Evolutionary conservation across 306 rosid genomes (phyloP).

Genomic region (Luffa acutangula): DNA sequence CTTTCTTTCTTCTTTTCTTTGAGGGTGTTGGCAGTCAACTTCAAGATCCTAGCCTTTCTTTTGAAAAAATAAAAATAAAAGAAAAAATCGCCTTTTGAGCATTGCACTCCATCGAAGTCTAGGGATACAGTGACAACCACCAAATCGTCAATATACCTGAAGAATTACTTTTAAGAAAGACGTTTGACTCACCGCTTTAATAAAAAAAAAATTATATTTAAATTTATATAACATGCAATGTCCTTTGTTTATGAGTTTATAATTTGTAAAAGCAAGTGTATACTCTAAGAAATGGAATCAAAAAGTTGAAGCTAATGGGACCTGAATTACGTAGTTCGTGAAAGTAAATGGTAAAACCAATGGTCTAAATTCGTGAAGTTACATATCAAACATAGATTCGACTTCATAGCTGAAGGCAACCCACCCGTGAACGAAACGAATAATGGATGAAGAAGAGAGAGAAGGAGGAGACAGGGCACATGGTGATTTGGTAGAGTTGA

Average conservation of each 20-base stretch:
- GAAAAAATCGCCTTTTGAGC: neutral
- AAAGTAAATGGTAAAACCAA: neutral
- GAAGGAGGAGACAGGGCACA: neutral
- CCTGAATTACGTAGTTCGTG: too few relatives aligned
- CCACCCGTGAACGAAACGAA: too few relatives aligned
- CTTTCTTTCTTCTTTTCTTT: conserved; percentile 1
- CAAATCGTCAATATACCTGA: neutral
- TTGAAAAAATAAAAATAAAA: neutral
- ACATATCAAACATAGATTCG: neutral
- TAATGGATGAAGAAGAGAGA: neutral
- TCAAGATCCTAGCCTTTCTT: neutral
- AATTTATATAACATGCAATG: neutral
- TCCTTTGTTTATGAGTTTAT: too few relatives aligned
- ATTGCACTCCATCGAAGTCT: neutral
- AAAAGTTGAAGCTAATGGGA: too few relatives aligned
- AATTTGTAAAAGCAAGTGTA: too few relatives aligned
- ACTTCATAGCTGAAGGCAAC: neutral
- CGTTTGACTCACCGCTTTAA: neutral
- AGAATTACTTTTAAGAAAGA: neutral
- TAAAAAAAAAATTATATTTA: neutral
- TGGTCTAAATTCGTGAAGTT: neutral
- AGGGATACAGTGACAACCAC: neutral
- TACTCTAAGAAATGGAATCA: too few relatives aligned
- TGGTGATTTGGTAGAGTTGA: neutral
- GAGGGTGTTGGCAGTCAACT: neutral